These are phyloP conservation scores for Dittrichia graveolens DNA, from an alignment of 129 eudicot species.

Conservation along the genomic window DNA sequence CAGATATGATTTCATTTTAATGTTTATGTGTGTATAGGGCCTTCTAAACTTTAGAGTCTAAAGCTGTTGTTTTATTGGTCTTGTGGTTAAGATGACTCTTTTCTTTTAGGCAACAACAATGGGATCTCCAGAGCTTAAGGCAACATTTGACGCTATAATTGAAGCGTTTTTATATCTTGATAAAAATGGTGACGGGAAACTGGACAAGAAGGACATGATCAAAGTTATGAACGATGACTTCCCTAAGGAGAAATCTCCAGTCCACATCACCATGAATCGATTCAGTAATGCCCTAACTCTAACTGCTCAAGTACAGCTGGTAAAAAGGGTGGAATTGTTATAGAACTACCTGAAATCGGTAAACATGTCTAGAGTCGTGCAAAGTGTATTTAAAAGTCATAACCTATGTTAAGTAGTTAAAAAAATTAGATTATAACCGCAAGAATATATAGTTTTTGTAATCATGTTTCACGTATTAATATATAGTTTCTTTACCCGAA, in stretches of 20 bases:
- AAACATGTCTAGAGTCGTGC: not conserved
- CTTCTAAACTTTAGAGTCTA: too few species aligned
- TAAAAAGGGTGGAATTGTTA: not conserved
- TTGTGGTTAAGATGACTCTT: not conserved
- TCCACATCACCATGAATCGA: constrained; percentile 53
- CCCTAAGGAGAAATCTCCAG: constrained; percentile 64
- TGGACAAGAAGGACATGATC: constrained; percentile 62
- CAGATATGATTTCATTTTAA: too few species aligned
- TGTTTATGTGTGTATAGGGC: too few species aligned
- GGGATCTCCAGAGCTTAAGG: constrained; percentile 48
- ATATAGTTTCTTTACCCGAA: too few species aligned
- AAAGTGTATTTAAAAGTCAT: not conserved
- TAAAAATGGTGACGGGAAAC: constrained; percentile 71
- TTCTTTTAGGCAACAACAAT: constrained; percentile 43
- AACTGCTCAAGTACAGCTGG: not conserved
- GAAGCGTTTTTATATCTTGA: constrained; percentile 74
- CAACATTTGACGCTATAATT: constrained; percentile 55
- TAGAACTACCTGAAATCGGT: not conserved
- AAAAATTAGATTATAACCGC: too few species aligned
- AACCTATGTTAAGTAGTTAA: too few species aligned
- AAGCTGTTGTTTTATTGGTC: too few species aligned
- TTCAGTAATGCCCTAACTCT: constrained; percentile 43
- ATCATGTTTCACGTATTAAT: not conserved
- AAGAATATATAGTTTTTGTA: not conserved
- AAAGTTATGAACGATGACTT: constrained; percentile 57